A percentile compares a stretch with the other conserved stretches of the same genome.
These are phyloP conservation scores for Gremmenia infestans DNA, from an alignment of 2,329 filamentous ascomycete genomes.

Conservation along the genomic window DNA sequence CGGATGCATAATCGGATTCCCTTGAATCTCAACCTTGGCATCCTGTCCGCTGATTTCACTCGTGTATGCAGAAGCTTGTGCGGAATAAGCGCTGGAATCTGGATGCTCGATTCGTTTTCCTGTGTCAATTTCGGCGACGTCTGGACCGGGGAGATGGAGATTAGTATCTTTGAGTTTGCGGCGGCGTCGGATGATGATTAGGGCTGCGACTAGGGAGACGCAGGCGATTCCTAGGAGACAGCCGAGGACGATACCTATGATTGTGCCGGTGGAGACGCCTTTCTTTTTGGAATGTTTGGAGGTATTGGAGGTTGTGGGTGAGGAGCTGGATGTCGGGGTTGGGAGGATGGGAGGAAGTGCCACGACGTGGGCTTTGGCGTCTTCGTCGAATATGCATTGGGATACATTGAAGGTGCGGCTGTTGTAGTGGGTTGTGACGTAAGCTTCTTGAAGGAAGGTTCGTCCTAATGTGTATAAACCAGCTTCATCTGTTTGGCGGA, in stretches of 20 bases:
- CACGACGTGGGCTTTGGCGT: conserved; percentile 5
- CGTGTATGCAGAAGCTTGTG: conserved; percentile 12
- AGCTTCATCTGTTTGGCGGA: conserved; percentile 17
- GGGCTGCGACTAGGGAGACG: conserved; percentile 7
- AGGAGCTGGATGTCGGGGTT: background rate
- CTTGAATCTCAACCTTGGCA: conserved; percentile 21
- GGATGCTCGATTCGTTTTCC: conserved; percentile 3
- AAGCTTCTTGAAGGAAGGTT: conserved; percentile 29
- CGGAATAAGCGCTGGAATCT: conserved; percentile 9
- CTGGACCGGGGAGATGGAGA: background rate
- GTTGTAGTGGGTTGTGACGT: conserved; percentile 28
- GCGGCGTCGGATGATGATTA: conserved; percentile 12
- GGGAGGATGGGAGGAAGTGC: conserved; percentile 15
- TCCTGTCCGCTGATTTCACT: conserved; percentile 16
- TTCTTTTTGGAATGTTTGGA: background rate
- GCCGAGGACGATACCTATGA: conserved; percentile 8
- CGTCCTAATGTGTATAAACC: conserved; percentile 25
- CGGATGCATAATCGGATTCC: conserved; percentile 25
- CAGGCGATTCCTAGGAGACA: background rate
- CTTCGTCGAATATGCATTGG: conserved; percentile 21
- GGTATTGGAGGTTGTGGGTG: background rate
- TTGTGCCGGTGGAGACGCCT: conserved; percentile 18
- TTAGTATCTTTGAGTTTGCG: background rate
- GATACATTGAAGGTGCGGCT: conserved; percentile 26
- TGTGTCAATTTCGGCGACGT: conserved; percentile 16